Base-by-base conservation (phyloP, 2,329 filamentous ascomycete genomes). In the Colletotrichum endophyticum region DNA sequence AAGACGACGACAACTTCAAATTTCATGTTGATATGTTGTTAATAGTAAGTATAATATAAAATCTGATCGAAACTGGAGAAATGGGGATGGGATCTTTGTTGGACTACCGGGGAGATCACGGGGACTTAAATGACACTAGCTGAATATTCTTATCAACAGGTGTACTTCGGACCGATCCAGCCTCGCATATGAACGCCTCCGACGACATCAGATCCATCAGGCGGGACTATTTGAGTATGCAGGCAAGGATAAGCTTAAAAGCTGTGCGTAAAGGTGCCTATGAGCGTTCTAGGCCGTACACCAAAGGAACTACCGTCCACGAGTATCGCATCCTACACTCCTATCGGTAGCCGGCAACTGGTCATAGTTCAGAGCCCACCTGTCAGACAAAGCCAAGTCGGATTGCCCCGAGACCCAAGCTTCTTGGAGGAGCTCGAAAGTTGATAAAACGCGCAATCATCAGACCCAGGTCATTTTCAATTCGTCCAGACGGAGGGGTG, bases 171-270 rank as follows among this genome's bases (percentile, higher is more conserved):
- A 27, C 34, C 62, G n/a, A 15, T 22, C 5, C n/a, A 30, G 30
- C 30, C 30, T 25, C 8, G 7, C 16, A 36, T 22, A n/a, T 22
- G n/a, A 36, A 63, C 7, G 8, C 16, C 19, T 34, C 7, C 32
- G 19, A 15, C 12, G 6, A 16, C 1, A 63, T 22, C 11, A 25
- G 19, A 34, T 34, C 19, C 12, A 19, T 44, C 62, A 64, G 22
- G 7, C 34, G 3, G 11, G 15, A 13, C 8, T 11, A n/a, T 59
- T 22, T 39, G 28, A 32, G 19, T 56, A 22, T 36, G n/a, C 6
- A 57, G n/a, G 6, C n/a, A 34, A 36, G 66, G 16, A 36, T 68
- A 68, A 68, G 49, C 66, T 68, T 59, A 39, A 30, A 66, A 13
- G n/a, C 13, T 36, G 27, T 19, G 22, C 25, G 2, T 32, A 19